Conservation (phyloP, 2,329 filamentous ascomycete species). For the Grosmannia clavigera region DNA sequence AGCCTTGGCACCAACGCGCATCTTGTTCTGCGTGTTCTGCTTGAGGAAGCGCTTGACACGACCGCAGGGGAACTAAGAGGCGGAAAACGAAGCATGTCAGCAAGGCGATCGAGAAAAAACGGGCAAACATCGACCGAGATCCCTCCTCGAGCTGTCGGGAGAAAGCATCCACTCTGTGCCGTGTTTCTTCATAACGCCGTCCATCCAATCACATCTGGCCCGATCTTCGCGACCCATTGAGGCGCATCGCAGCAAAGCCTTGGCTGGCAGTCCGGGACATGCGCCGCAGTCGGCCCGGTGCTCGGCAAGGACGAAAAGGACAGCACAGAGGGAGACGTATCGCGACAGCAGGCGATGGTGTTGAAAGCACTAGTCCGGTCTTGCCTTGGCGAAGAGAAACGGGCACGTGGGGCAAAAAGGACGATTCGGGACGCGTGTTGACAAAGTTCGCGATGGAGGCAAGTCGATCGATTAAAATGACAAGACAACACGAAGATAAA, state of each 20-base stretch:
- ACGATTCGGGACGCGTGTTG: not conserved
- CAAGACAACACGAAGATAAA: constrained; percentile 3
- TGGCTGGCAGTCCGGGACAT: not conserved
- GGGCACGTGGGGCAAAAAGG: not conserved
- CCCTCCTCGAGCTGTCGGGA: not conserved
- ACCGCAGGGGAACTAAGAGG: constrained; percentile 81
- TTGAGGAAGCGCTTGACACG: constrained; percentile 99
- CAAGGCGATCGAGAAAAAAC: not conserved
- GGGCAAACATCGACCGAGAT: not conserved
- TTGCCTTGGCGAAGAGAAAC: not conserved
- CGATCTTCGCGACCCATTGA: not conserved
- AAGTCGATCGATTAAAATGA: constrained; percentile 4
- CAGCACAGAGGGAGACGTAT: not conserved
- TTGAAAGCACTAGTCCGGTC: not conserved
- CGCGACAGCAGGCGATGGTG: not conserved
- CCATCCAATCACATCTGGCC: not conserved
- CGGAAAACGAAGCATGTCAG: not conserved
- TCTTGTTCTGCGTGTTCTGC: constrained; percentile 98
- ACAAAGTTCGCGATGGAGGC: constrained; percentile 11
- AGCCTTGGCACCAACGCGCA: constrained; percentile 97
- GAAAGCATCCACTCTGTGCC: no score
- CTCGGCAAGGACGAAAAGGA: not conserved
- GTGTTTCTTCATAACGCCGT: not conserved
- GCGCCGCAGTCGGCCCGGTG: not conserved
- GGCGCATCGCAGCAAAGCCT: no score